phyloP scores from a whole-genome alignment of 75 land plant species.

The Adiantum capillusveneris region DNA sequence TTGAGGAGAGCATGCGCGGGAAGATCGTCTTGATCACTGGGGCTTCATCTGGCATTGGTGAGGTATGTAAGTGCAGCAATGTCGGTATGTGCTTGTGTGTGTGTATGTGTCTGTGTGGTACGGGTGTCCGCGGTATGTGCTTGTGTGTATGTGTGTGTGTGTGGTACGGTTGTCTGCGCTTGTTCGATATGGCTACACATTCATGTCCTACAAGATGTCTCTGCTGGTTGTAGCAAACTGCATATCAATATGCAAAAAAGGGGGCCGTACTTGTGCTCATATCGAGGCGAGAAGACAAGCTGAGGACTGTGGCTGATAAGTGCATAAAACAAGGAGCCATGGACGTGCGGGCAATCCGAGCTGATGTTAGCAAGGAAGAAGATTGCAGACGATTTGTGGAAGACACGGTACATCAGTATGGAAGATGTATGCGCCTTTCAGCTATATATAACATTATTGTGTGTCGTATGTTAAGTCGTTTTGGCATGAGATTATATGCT shows the following conservation, averaged over 20 bases:
- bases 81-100: no score
- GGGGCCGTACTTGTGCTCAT: constrained; percentile 26
- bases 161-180: neutral
- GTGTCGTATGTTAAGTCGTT: no score
- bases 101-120: no score
- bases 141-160: no score
- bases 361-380: constrained; percentile 24
- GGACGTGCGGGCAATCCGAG: constrained; percentile 12
- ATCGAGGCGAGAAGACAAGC: constrained; percentile 15
- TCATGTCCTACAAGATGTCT: neutral
- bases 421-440: no score
- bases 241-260: constrained; percentile 25
- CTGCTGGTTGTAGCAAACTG: constrained; percentile 11
- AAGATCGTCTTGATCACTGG: constrained; percentile 81
- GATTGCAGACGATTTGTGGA: constrained; percentile 28
- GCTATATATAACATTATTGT: no score
- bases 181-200: neutral
- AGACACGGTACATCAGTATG: constrained; percentile 21
- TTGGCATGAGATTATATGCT: no score
- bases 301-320: constrained; percentile 15
- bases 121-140: neutral
- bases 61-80: no score
- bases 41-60: constrained; percentile 59
- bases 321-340: constrained; percentile 14
- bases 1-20: constrained; percentile 15